Evolutionary conservation across 768 basidiomycete genomes (phyloP).

Genomic region (Pulveroboletus frians): DNA sequence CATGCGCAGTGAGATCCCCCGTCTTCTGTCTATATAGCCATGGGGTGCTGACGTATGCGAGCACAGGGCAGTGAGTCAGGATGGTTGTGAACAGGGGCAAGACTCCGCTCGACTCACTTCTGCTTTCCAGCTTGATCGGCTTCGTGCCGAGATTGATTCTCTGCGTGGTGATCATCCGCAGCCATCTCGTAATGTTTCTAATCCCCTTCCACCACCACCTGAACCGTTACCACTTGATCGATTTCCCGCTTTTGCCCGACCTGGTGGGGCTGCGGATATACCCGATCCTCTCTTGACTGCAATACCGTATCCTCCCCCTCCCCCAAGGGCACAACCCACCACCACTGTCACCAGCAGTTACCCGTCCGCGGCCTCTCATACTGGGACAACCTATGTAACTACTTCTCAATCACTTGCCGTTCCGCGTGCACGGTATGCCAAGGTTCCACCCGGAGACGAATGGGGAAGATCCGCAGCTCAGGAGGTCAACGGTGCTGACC

Average conservation of each 20-base stretch:
- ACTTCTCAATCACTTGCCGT: slow-evolving; percentile 14
- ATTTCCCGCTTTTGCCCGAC: slow-evolving; percentile 38
- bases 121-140: slow-evolving; percentile 27
- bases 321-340: slow-evolving; percentile 14
- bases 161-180: slow-evolving; percentile 30
- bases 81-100: slow-evolving; percentile 1
- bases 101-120: slow-evolving; percentile 15
- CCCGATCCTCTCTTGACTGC: slow-evolving; percentile 18
- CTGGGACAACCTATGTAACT: slow-evolving; percentile 7
- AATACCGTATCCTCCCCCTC: slow-evolving; percentile 27
- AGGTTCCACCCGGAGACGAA: slow-evolving; percentile 21
- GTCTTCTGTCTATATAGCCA: slow-evolving; percentile 1
- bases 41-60: slow-evolving; percentile 9
- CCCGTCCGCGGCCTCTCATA: slow-evolving; percentile 7
- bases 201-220: slow-evolving; percentile 56
- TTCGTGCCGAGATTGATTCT: slow-evolving; percentile 35
- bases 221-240: slow-evolving; percentile 45
- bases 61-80: slow-evolving; percentile 28
- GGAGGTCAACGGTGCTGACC: slow-evolving; percentile 10
- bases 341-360: slow-evolving; percentile 6
- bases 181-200: slow-evolving; percentile 32
- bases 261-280: slow-evolving; percentile 21
- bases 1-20: slow-evolving; percentile 23
- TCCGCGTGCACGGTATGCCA: slow-evolving; percentile 21
- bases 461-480: slow-evolving; percentile 13